Evolutionary conservation across 2,329 filamentous ascomycete species (phyloP).

Genomic region (Pestalotiopsis sp.): DNA sequence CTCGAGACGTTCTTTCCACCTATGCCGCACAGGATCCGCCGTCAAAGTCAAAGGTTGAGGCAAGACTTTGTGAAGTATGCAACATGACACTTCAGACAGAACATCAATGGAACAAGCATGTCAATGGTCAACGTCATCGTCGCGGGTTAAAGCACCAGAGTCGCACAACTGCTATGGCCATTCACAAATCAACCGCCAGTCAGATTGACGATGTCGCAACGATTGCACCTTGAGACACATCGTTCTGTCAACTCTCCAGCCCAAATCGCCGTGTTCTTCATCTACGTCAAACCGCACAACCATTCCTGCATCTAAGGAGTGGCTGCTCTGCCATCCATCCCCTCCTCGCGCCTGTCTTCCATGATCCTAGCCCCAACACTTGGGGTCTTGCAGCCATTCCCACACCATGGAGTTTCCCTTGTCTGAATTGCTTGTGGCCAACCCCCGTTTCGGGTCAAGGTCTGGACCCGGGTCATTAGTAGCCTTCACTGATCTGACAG

Average conservation of each 20-base stretch:
- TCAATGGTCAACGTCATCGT: slow-evolving; percentile 45
- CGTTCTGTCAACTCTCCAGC: too few species aligned
- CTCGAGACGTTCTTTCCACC: slow-evolving; percentile 57
- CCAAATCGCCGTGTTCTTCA: too few species aligned
- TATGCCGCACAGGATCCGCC: slow-evolving; percentile 60
- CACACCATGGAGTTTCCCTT: neutral
- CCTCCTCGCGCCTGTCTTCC: neutral
- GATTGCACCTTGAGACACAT: neutral
- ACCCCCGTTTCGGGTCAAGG: neutral
- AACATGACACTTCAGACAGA: slow-evolving; percentile 63
- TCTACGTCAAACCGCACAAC: too few species aligned
- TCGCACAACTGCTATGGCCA: slow-evolving; percentile 29
- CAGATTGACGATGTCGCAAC: neutral
- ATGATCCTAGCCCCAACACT: neutral
- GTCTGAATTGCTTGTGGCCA: slow-evolving; percentile 1
- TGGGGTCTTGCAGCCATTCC: neutral
- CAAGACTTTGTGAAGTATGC: slow-evolving; percentile 73
- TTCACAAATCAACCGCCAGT: neutral
- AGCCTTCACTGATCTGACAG: slow-evolving; percentile 33
- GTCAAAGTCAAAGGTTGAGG: slow-evolving; percentile 38
- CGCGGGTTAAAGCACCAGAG: slow-evolving; percentile 28
- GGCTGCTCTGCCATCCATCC: neutral
- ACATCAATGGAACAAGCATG: slow-evolving; percentile 49
- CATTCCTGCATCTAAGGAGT: too few species aligned
- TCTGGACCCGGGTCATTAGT: slow-evolving; percentile 44